Evolutionary conservation across 2,329 filamentous ascomycete genomes (phyloP).

Genomic region (Aspergillus piperis): DNA sequence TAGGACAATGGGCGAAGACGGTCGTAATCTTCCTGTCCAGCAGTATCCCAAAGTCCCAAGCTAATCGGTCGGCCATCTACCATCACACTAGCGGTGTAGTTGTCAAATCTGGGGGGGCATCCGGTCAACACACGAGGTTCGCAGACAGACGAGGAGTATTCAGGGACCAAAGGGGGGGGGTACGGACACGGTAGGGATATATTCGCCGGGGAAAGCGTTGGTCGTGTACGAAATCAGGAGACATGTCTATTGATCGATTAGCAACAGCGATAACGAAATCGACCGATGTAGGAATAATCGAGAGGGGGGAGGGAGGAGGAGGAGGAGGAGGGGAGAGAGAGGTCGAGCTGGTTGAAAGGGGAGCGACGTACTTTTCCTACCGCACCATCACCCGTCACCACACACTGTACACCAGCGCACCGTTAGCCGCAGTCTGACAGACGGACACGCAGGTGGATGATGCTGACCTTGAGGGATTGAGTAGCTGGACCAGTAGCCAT

Average conservation of each 20-base stretch:
- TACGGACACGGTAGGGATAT: conserved; percentile 84
- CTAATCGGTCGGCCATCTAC: conserved; percentile 98
- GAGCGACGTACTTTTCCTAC: conserved; percentile 81
- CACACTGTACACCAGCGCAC: conserved; percentile 66
- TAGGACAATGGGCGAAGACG: conserved; percentile 92
- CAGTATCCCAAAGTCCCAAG: conserved; percentile 96
- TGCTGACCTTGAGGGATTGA: conserved; percentile 82
- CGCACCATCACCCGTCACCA: conserved; percentile 98
- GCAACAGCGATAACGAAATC: conserved; percentile 2
- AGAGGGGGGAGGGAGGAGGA: too few relatives aligned
- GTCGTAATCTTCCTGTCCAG: conserved; percentile 98
- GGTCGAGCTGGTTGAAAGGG: conserved; percentile 5
- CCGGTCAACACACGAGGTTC: conserved; percentile 23
- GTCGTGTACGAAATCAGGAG: conserved; percentile 99
- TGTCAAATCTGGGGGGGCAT: conserved; percentile 73
- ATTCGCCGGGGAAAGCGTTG: conserved; percentile 99
- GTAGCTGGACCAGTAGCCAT: conserved; percentile 83
- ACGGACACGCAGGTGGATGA: conserved; percentile 13
- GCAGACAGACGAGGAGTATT: conserved; percentile 8
- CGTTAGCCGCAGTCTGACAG: conserved; percentile 37
- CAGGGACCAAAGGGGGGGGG: conserved; percentile 17
- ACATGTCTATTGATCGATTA: conserved; percentile 70
- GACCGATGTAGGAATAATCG: conserved; percentile 4
- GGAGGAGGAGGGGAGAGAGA: too few relatives aligned
- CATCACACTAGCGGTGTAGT: conserved; percentile 99